Conservation (phyloP, 768 basidiomycete species). For the Russula ochroleuca region DNA sequence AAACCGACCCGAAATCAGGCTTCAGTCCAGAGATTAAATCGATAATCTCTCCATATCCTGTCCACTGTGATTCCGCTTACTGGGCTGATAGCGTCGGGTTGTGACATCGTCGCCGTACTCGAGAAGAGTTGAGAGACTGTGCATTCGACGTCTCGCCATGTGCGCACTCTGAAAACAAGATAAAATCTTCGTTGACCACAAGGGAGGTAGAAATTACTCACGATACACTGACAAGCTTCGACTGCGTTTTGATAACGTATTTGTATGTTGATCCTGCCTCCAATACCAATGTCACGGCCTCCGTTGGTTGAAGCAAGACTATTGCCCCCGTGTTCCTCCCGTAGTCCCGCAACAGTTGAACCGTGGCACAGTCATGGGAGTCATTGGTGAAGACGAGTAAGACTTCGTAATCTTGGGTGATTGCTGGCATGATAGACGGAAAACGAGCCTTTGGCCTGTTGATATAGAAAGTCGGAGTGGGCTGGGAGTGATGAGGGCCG, state of each 20-base stretch:
- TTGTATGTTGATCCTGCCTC: conserved; percentile 66
- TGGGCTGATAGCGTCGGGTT: conserved; percentile 37
- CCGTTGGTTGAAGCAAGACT: conserved; percentile 56
- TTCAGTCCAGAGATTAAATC: conserved; percentile 52
- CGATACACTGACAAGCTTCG: conserved; percentile 68
- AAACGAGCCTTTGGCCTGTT: conserved; percentile 37
- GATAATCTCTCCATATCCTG: conserved; percentile 62
- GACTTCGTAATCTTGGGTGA: conserved; percentile 58
- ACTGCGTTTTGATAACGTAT: conserved; percentile 62
- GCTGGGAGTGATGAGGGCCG: conserved; percentile 15
- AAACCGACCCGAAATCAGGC: conserved; percentile 16
- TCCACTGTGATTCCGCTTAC: conserved; percentile 59
- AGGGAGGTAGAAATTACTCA: conserved; percentile 36
- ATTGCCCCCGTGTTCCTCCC: conserved; percentile 51
- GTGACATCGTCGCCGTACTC: conserved; percentile 33
- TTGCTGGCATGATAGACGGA: conserved; percentile 49
- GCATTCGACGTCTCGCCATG: conserved; percentile 63
- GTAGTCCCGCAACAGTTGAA: conserved; percentile 63
- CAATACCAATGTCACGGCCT: conserved; percentile 61
- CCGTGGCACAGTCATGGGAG: conserved; percentile 56
- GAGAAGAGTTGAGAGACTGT: conserved; percentile 58
- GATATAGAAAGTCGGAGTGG: conserved; percentile 15
- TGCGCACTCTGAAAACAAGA: conserved; percentile 45
- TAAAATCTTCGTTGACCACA: not conserved
- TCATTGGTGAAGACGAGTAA: conserved; percentile 68